A percentile compares a stretch with the other conserved stretches of the same genome.
Conservation (phyloP, 2,329 filamentous ascomycete genomes). For the Coniochaeta ligniaria region DNA sequence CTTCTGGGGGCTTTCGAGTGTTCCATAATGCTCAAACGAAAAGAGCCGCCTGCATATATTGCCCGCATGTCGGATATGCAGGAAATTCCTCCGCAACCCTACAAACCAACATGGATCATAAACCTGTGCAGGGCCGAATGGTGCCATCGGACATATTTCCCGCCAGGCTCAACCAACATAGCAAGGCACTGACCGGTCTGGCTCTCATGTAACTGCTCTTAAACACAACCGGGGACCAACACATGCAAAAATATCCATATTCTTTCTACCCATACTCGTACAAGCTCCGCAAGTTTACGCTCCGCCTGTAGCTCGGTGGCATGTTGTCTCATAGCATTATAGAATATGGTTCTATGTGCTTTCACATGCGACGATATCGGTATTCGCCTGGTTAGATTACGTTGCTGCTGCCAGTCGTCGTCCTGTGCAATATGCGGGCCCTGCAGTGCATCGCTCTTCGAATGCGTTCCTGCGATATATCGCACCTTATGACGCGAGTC, state of each 20-base stretch:
- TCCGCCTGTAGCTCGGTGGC: not conserved
- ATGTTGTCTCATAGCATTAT: not conserved
- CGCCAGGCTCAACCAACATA: not conserved
- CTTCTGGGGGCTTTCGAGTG: not conserved
- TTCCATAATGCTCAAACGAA: not conserved
- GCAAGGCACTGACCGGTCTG: not conserved
- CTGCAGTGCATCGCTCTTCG: not conserved
- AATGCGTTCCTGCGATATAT: not conserved
- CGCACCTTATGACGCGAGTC: not conserved
- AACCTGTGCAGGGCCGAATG: not conserved
- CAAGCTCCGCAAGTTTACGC: not conserved
- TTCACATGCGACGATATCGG: not conserved
- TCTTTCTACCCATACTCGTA: not conserved
- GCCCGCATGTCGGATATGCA: slow-evolving; percentile 1
- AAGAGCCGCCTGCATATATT: slow-evolving; percentile 1
- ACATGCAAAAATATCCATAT: not conserved
- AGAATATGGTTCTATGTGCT: not conserved
- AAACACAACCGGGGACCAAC: not conserved
- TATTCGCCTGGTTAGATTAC: not conserved
- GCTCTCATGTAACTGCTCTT: not conserved
- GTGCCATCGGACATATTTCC: not conserved
- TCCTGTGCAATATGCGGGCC: not conserved
- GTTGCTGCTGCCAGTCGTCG: not conserved
- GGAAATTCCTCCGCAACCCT: not conserved
- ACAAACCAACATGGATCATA: not conserved